phyloP scores from a whole-genome alignment of 805 yeast species.

The Priceomyces fermenticarens region DNA sequence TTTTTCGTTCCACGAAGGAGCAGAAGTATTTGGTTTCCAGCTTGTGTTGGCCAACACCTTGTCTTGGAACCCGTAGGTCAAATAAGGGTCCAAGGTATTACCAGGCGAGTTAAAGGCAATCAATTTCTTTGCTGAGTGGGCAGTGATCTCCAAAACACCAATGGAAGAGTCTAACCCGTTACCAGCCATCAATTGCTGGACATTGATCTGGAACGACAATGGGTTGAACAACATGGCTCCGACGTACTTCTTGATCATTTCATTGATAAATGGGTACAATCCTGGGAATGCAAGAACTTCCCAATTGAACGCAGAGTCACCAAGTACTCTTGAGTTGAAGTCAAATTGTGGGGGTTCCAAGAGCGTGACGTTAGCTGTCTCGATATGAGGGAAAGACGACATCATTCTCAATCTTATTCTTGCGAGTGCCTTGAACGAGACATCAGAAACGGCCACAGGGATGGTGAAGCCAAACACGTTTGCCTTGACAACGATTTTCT shows the following conservation, averaged over 20 bases:
- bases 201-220: slow-evolving; percentile 86
- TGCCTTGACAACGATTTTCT: slow-evolving; percentile 72
- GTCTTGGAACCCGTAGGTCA: slow-evolving; percentile 63
- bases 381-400: slow-evolving; percentile 88
- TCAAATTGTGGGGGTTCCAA: slow-evolving; percentile 88
- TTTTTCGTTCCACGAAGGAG: slow-evolving; percentile 85
- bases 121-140: slow-evolving; percentile 65
- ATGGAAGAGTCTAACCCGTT: slow-evolving; percentile 73
- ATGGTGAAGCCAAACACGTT: slow-evolving; percentile 78
- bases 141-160: slow-evolving; percentile 75
- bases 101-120: slow-evolving; percentile 68
- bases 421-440: slow-evolving; percentile 69
- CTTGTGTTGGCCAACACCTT: slow-evolving; percentile 65
- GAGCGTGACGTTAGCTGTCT: slow-evolving; percentile 82
- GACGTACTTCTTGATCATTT: slow-evolving; percentile 78
- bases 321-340: slow-evolving; percentile 69
- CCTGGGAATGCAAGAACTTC: slow-evolving; percentile 90
- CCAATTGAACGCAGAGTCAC: slow-evolving; percentile 82
- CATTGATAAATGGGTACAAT: slow-evolving; percentile 72
- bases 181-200: slow-evolving; percentile 88
- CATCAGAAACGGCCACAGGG: slow-evolving; percentile 77
- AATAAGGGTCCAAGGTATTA: slow-evolving; percentile 87
- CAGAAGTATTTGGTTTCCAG: slow-evolving; percentile 60
- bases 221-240: slow-evolving; percentile 91
- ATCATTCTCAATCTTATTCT: slow-evolving; percentile 88